Conservation (phyloP, 805 yeast species). For the Kuraishia piskuri region DNA sequence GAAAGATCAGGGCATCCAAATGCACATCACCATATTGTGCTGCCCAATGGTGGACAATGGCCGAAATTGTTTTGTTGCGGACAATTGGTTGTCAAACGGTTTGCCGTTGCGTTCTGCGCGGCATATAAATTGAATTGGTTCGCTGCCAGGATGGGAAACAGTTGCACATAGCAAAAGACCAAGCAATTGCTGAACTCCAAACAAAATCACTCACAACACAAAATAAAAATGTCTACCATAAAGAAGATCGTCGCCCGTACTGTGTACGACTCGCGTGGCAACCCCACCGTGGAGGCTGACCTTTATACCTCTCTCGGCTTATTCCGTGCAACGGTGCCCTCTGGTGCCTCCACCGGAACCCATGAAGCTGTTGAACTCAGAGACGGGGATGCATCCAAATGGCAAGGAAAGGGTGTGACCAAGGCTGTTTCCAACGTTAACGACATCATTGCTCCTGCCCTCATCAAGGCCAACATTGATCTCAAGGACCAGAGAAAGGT, state of each 20-base stretch:
- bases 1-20: background rate
- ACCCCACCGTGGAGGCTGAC: constrained; percentile 99
- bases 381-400: constrained; percentile 94
- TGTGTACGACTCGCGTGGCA: constrained; percentile 99
- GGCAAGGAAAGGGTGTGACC: constrained; percentile 98
- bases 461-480: constrained; percentile 71
- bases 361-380: constrained; percentile 98
- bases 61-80: too few species aligned
- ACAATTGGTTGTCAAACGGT: background rate
- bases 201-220: background rate
- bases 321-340: constrained; percentile 97
- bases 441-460: constrained; percentile 89
- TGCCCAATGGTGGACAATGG: background rate
- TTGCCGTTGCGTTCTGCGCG: background rate
- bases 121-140: background rate
- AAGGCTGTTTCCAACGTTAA: constrained; percentile 97
- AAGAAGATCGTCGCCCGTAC: constrained; percentile 86
- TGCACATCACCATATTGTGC: background rate
- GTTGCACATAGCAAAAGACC: too few species aligned
- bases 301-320: constrained; percentile 84
- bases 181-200: too few species aligned
- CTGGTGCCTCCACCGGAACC: constrained; percentile 99
- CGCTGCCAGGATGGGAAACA: background rate
- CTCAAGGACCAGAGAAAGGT: constrained; percentile 80
- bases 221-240: constrained; percentile 39